Evolutionary conservation across 2,329 filamentous ascomycete genomes (phyloP).

Genomic region (Mycocentrospora acerina): DNA sequence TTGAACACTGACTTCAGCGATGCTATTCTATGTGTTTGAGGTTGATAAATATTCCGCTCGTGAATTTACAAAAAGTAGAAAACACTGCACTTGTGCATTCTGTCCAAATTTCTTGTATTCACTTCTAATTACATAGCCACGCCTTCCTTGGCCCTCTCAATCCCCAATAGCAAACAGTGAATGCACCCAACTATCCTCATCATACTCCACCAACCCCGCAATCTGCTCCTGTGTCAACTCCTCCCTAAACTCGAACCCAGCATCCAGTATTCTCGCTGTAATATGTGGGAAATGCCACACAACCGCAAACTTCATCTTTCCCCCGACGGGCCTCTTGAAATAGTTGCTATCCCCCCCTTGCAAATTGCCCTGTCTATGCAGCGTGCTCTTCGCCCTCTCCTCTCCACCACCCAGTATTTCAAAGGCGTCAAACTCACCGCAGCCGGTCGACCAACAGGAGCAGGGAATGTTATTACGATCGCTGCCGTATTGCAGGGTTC

Average conservation of each 20-base stretch:
- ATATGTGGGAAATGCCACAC: conserved; percentile 37
- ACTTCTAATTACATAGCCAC: too few relatives aligned
- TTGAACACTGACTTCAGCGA: too few relatives aligned
- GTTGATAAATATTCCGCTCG: too few relatives aligned
- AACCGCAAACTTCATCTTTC: conserved; percentile 62
- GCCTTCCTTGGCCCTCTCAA: conserved; percentile 8
- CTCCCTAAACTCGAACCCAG: conserved; percentile 40
- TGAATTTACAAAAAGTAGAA: too few relatives aligned
- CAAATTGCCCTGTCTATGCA: conserved; percentile 60
- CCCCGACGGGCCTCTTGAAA: conserved; percentile 64
- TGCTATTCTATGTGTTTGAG: too few relatives aligned
- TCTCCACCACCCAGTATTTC: conserved; percentile 69
- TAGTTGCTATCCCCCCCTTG: conserved; percentile 70
- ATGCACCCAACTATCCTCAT: conserved; percentile 37
- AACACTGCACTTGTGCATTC: too few relatives aligned
- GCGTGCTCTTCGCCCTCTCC: conserved; percentile 67
- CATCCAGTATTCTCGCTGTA: conserved; percentile 39
- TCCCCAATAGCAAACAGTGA: conserved; percentile 43
- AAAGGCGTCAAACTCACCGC: conserved; percentile 75
- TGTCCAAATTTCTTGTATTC: too few relatives aligned
- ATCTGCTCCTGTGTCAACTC: conserved; percentile 39
- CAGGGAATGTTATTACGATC: conserved; percentile 51
- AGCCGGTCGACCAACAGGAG: conserved; percentile 70
- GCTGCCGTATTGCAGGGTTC: conserved; percentile 67
- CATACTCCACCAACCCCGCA: conserved; percentile 37